Base-by-base conservation (phyloP, 768 basidiomycete genomes). In the Sporobolomyces pararoseus region DNA sequence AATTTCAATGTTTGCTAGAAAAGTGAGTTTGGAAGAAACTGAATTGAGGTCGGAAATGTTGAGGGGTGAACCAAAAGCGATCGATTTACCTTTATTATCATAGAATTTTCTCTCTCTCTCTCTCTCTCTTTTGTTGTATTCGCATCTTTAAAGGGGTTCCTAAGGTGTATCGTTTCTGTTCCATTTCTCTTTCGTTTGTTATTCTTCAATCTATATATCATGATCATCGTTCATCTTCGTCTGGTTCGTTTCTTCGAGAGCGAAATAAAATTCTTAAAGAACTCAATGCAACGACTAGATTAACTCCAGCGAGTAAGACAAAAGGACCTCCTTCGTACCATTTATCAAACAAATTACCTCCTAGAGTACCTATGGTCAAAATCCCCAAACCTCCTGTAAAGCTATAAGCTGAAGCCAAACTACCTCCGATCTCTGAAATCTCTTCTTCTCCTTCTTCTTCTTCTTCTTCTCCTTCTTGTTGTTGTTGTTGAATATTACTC, bases 351-450 rank as follows among this genome's bases (percentile, higher is more conserved):
- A 62, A 19, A 7, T 44, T 35, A 0, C 71, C 71, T 0, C 51
- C 66, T 6, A 27, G 7, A 27, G 60, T 51, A 13, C 66, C 71
- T 32, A 72, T 23, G 32, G 62, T 3, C 21, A 72, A 53, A 59
- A 72, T 68, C 7, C 71, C 71, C 31, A 72, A 29, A 62, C 71
- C 71, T n/a, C 71, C 71, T 25, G 47, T 51, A 10, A 67, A 31
- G 6, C 63, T 62, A 34, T 68, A 72, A 7, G 63, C 51, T 16
- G 63, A 67, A 23, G 50, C 51, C 14, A 72, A 27, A 23, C 31
- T 29, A 10, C 71, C 71, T 5, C 35, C 71, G 0, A 65, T n/a
- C n/a, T n/a, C n/a, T n/a, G n/a, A n/a, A n/a, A n/a, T n/a, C n/a
- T n/a, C 66, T 42, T 72, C 71, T 25, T 55, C 35, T 19, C 42